Conservation (phyloP, 2,329 filamentous ascomycete genomes). For the Aspergillus neoniger region DNA sequence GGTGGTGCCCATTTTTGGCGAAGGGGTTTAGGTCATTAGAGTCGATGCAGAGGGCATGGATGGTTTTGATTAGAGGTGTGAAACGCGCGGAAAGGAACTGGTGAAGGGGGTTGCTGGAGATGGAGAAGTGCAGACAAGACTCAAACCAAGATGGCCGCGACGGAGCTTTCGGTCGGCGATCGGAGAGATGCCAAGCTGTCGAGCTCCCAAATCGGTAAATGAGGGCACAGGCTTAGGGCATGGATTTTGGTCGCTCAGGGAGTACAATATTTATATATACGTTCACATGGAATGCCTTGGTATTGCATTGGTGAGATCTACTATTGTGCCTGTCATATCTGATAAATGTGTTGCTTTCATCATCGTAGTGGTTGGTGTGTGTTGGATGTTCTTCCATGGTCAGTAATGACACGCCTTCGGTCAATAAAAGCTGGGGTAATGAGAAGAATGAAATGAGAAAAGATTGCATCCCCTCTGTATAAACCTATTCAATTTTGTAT, state of each 20-base stretch:
- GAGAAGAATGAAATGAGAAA: too few relatives aligned
- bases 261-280: not conserved
- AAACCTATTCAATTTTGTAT: too few relatives aligned
- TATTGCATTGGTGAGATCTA: too few relatives aligned
- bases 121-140: not conserved
- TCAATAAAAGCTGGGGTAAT: too few relatives aligned
- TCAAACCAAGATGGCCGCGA: conserved; percentile 1
- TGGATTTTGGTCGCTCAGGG: not conserved
- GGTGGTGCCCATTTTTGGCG: conserved; percentile 33
- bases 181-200: conserved; percentile 17
- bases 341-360: too few relatives aligned
- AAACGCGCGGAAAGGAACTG: not conserved
- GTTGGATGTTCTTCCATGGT: too few relatives aligned
- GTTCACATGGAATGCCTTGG: too few relatives aligned
- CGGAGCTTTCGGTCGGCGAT: conserved; percentile 15
- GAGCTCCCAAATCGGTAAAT: conserved; percentile 22
- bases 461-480: too few relatives aligned
- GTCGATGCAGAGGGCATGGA: not conserved
- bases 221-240: conserved; percentile 28
- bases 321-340: too few relatives aligned
- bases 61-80: not conserved
- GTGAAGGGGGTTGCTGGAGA: conserved; percentile 2
- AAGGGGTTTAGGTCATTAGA: not conserved
- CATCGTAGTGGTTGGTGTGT: too few relatives aligned
- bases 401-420: too few relatives aligned